These are phyloP conservation scores for Hanseniaspora occidentalis DNA, from an alignment of 805 yeast species.

Conservation along the genomic window DNA sequence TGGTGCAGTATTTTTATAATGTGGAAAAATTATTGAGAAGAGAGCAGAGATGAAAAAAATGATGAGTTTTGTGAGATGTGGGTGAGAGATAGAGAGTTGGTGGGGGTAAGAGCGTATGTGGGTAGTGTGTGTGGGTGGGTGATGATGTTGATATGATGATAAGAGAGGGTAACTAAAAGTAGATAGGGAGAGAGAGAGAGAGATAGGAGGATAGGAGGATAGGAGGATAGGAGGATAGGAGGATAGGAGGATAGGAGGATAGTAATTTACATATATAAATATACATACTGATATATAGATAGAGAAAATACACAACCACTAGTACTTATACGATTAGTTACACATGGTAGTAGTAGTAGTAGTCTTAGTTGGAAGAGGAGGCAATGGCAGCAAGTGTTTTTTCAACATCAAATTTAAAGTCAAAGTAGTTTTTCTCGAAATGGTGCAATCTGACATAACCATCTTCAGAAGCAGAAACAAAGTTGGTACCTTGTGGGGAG, in stretches of 20 bases:
- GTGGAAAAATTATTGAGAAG: too few relatives aligned
- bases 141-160: too few relatives aligned
- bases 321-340: neutral
- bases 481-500: slow-evolving; percentile 87
- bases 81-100: too few relatives aligned
- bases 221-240: too few relatives aligned
- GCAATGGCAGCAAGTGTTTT: neutral
- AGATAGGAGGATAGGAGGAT: too few relatives aligned
- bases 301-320: neutral
- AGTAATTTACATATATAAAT: neutral
- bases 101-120: too few relatives aligned
- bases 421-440: slow-evolving; percentile 86
- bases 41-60: too few relatives aligned
- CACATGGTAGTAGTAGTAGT: neutral
- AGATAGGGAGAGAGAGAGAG: too few relatives aligned
- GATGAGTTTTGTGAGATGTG: too few relatives aligned
- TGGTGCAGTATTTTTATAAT: neutral
- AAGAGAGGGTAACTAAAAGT: too few relatives aligned
- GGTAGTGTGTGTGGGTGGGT: too few relatives aligned
- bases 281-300: neutral
- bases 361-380: neutral
- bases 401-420: slow-evolving; percentile 56
- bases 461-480: slow-evolving; percentile 98
- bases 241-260: too few relatives aligned
- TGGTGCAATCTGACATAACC: slow-evolving; percentile 91